These are phyloP conservation scores for Monosporascus cannonballus DNA, from an alignment of 2,329 filamentous ascomycete species.

Conservation along the genomic window DNA sequence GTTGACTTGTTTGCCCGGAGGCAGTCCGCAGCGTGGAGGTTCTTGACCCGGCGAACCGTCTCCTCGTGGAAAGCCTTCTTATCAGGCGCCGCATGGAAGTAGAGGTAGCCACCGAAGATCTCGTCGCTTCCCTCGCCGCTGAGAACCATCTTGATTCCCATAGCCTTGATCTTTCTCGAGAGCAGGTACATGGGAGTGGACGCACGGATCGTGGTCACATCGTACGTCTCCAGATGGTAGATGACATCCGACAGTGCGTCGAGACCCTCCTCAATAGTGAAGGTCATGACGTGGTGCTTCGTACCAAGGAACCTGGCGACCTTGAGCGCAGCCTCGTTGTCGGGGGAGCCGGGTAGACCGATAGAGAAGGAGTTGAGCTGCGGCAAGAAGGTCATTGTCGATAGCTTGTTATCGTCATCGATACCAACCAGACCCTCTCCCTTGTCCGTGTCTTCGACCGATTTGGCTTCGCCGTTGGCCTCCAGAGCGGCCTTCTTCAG, in stretches of 20 bases:
- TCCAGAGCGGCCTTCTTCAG: conserved; percentile 60
- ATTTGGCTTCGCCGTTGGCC: conserved; percentile 33
- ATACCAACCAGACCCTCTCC: conserved; percentile 82
- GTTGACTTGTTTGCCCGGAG: conserved; percentile 98
- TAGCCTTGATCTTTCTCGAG: conserved; percentile 97
- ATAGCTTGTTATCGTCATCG: conserved; percentile 84
- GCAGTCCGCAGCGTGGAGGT: conserved; percentile 94
- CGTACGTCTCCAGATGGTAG: conserved; percentile 94
- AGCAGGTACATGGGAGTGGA: conserved; percentile 98
- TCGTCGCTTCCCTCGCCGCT: conserved; percentile 96
- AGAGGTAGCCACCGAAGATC: conserved; percentile 97
- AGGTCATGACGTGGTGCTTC: conserved; percentile 96
- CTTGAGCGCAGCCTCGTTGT: conserved; percentile 85
- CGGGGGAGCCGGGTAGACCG: conserved; percentile 85
- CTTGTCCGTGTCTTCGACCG: conserved; percentile 46
- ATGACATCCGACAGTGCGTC: conserved; percentile 97
- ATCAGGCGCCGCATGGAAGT: conserved; percentile 93
- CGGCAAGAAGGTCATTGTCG: conserved; percentile 83
- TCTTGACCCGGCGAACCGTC: conserved; percentile 89
- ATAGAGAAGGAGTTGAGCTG: conserved; percentile 99
- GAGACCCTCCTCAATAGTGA: conserved; percentile 94
- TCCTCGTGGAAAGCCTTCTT: conserved; percentile 93
- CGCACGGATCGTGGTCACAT: conserved; percentile 96
- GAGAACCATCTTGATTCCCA: conserved; percentile 99
- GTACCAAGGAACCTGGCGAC: conserved; percentile 96